These are phyloP conservation scores for Phytopythium kandeliae DNA, from an alignment of 352 stramenopile species.

Conservation along the genomic window DNA sequence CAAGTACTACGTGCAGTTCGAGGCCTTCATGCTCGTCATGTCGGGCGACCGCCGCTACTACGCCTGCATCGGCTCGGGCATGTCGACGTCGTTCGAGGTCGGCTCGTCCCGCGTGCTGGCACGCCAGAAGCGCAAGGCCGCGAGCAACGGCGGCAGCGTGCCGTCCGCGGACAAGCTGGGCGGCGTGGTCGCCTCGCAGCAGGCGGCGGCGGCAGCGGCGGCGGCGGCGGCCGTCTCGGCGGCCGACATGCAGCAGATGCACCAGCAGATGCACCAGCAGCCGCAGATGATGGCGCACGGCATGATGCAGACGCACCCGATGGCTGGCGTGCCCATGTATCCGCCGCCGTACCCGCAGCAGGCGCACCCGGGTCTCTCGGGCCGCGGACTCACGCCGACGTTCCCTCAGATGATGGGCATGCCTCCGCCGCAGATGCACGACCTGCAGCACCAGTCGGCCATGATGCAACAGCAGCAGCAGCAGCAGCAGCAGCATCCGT, in stretches of 20 bases:
- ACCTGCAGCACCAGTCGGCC: constrained; percentile 20
- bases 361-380: constrained; percentile 1
- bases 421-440: constrained; percentile 13
- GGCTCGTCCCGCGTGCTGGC: constrained; percentile 78
- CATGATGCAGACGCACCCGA: constrained; percentile 27
- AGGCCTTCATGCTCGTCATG: constrained; percentile 77
- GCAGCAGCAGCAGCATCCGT: constrained; percentile 9
- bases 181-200: constrained; percentile 1
- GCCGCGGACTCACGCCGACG: constrained; percentile 33
- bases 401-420: constrained; percentile 58
- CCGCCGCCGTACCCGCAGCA: constrained; percentile 12
- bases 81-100: constrained; percentile 84
- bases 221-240: constrained; percentile 1
- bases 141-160: constrained; percentile 26
- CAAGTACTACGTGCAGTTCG: constrained; percentile 88
- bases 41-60: constrained; percentile 74
- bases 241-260: constrained; percentile 17
- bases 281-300: constrained; percentile 13
- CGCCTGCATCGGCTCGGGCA: constrained; percentile 80
- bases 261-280: constrained; percentile 19
- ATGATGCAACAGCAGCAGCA: constrained; percentile 20
- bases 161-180: constrained; percentile 26
- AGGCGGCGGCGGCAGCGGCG: neutral
- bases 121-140: constrained; percentile 80
- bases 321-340: constrained; percentile 14